A percentile compares a stretch with the other conserved stretches of the same genome.
Conservation (phyloP, 345 rosid species). For the Pistacia integerrima region DNA sequence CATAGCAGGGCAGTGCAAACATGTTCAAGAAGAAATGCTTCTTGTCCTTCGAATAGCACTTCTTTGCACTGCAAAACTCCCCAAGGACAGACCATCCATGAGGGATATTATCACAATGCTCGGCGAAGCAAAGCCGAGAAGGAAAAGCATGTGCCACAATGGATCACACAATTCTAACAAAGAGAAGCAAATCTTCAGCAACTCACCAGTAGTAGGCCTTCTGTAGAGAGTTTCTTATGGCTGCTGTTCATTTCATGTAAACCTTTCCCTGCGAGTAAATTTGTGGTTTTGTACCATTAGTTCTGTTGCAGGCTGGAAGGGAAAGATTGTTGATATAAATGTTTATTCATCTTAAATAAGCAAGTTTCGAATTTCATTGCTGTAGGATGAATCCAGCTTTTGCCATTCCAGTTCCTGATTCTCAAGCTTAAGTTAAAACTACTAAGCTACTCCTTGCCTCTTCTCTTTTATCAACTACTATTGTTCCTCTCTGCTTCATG, state of each 20-base stretch:
- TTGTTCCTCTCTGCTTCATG: neutral
- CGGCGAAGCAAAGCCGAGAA: slow-evolving; percentile 82
- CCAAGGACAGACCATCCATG: slow-evolving; percentile 85
- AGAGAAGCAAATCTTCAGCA: slow-evolving; percentile 57
- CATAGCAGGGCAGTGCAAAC: slow-evolving; percentile 79
- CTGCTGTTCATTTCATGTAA: slow-evolving; percentile 18
- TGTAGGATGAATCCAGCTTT: neutral
- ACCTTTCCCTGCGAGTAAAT: slow-evolving; percentile 12
- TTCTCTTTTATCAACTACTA: too few species aligned
- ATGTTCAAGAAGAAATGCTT: slow-evolving; percentile 86
- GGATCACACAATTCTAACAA: slow-evolving; percentile 37
- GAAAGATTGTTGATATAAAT: slow-evolving; percentile 17
- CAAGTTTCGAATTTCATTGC: neutral
- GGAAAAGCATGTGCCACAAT: slow-evolving; percentile 67
- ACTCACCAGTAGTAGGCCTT: slow-evolving; percentile 59
- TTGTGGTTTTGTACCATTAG: neutral
- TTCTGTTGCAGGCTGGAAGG: slow-evolving; percentile 11
- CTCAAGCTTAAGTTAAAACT: neutral
- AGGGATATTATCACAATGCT: slow-evolving; percentile 83
- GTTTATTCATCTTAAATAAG: neutral
- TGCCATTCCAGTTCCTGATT: slow-evolving; percentile 1
- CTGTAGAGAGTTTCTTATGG: slow-evolving; percentile 33
- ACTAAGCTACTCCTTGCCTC: too few species aligned
- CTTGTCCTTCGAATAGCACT: slow-evolving; percentile 68
- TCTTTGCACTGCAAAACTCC: slow-evolving; percentile 77